Evolutionary conservation across 225 moss, liverwort and hornwort species (phyloP), one percentile per base, ranked within the genome.

Genomic region (Pleurozium schreberi): DNA sequence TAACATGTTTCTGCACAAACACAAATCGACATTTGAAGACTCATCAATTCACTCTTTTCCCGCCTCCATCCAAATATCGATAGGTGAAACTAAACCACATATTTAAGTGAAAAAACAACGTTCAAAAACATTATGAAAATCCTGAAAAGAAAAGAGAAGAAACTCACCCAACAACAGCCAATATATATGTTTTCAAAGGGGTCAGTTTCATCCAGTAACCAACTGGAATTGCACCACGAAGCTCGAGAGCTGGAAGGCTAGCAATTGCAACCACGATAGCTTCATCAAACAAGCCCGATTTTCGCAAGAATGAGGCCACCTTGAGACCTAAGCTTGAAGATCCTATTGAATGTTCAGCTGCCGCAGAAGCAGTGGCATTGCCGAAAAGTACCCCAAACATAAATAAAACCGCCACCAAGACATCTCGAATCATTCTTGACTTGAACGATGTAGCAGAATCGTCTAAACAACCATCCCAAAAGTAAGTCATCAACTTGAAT

Each of bases 221-320:
- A 83, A 99, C 89, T 58, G 98, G 98, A 90, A 99, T 96, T 52
- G 98, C 98, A 71, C 96, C 98, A 78, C 97, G 97, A 88, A 99
- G 97, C 93, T 99, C 98, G 53, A 99, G 88, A 78, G 97, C 94
- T n/a, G 98, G 98, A 80, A 99, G 92, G 93, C 93, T 95, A 36
- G 96, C 97, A 86, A 96, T 91, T 52, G 91, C 91, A 67, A 94
- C 84, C 84, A 99, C 96, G 45, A 99, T 94, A n/a, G 95, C 89
- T 90, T 97, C 98, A 79, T 99, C 98, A 59, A 92, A 83, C 92
- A 95, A 92, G 79, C 98, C 98, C 52, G 94, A 97, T 73, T 92
- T 79, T 86, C 96, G 93, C 92, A 99, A 88, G 69, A 93, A 97
- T n/a, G 93, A 85, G 77, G 98, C 96, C 86, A 97, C 97, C 86